Conservation (phyloP, 306 rosid genomes). For the Aeschynomene evenia region DNA sequence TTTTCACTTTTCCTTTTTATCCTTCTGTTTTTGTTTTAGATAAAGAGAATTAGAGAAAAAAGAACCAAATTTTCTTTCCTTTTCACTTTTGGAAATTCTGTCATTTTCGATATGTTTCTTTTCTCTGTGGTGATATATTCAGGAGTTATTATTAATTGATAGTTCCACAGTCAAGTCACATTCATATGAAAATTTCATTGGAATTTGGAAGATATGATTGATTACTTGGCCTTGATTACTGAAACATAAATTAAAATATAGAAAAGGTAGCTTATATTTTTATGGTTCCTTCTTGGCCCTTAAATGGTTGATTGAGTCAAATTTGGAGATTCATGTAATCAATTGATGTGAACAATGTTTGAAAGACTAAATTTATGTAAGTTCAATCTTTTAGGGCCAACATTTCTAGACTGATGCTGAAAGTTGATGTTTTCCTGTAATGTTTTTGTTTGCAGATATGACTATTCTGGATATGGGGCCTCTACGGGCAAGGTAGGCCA, state of each 20-base stretch:
- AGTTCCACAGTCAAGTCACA: neutral
- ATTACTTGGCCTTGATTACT: neutral
- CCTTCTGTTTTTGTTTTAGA: neutral
- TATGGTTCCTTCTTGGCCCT: neutral
- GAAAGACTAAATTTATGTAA: neutral
- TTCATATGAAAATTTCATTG: neutral
- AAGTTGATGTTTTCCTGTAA: constrained; percentile 28
- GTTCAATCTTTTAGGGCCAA: neutral
- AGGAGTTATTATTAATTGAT: neutral
- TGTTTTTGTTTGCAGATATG: constrained; percentile 70
- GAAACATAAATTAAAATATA: too few species aligned
- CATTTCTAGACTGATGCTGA: constrained; percentile 16
- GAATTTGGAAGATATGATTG: neutral
- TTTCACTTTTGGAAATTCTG: neutral
- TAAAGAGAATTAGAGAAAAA: too few species aligned
- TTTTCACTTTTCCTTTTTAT: constrained; percentile 10
- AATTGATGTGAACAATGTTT: neutral
- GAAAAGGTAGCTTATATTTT: too few species aligned
- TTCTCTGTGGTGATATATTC: neutral
- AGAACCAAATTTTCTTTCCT: neutral
- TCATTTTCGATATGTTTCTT: neutral
- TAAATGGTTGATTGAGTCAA: neutral
- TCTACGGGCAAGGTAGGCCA: constrained; percentile 87
- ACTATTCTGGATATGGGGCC: constrained; percentile 98
- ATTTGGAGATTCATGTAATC: neutral